Percentiles rank a stretch among this genome's conserved stretches.
Conservation (phyloP, 768 basidiomycete genomes). For the Trametes maxima region DNA sequence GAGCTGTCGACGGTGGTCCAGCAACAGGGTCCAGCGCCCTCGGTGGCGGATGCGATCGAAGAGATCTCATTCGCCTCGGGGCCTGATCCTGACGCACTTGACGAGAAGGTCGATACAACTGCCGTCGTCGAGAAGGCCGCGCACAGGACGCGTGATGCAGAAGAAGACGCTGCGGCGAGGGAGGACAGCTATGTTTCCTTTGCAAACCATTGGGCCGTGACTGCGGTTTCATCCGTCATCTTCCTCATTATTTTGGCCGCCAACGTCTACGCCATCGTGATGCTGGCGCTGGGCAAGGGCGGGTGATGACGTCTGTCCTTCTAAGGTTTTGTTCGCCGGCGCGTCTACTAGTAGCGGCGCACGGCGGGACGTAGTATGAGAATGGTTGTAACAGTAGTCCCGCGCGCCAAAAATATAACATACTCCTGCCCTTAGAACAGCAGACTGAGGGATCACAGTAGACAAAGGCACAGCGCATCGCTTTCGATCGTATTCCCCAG, state of each 20-base stretch:
- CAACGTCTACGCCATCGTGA: slow-evolving; percentile 74
- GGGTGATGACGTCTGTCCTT: neutral
- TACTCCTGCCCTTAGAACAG: no score
- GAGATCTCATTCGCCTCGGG: slow-evolving; percentile 20
- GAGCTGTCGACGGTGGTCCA: neutral
- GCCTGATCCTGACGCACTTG: slow-evolving; percentile 23
- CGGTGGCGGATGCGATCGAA: slow-evolving; percentile 5
- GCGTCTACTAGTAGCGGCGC: neutral
- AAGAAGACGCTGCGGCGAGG: slow-evolving; percentile 1
- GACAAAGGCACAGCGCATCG: no score
- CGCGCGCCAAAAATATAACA: no score
- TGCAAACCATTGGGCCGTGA: slow-evolving; percentile 58
- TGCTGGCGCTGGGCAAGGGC: slow-evolving; percentile 46
- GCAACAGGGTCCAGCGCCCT: neutral
- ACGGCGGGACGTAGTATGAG: no score
- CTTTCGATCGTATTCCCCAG: no score
- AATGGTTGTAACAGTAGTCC: no score
- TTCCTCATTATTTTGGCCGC: slow-evolving; percentile 69
- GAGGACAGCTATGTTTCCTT: slow-evolving; percentile 52
- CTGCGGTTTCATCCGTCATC: slow-evolving; percentile 51
- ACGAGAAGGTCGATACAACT: neutral
- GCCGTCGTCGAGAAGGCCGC: slow-evolving; percentile 21
- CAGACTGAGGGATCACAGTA: no score
- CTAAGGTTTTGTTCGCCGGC: neutral
- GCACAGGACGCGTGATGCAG: neutral